Evolutionary conservation across 352 stramenopile genomes (phyloP).

Genomic region (Thalassiosira hispida): DNA sequence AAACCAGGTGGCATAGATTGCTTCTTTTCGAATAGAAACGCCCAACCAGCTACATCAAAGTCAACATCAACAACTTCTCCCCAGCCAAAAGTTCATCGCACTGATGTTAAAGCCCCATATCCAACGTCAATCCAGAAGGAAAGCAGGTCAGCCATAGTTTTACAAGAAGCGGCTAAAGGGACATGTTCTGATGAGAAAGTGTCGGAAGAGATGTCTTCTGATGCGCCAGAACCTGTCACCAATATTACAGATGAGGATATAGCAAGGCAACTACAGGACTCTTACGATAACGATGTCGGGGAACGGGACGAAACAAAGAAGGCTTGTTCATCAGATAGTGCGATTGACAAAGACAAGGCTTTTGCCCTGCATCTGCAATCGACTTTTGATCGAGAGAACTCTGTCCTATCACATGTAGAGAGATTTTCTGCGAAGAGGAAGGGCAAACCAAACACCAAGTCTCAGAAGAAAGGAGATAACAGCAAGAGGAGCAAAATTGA

Average conservation of each 20-base stretch:
- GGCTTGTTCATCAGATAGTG: constrained; percentile 7
- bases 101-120: not conserved
- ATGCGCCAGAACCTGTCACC: not conserved
- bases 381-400: constrained; percentile 53
- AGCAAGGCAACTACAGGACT: constrained; percentile 41
- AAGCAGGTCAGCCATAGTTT: not conserved
- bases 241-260: constrained; percentile 52
- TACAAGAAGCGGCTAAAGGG: not conserved
- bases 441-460: constrained; percentile 3
- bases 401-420: constrained; percentile 48
- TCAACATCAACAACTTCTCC: not conserved
- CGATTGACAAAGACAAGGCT: constrained; percentile 40
- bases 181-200: not conserved
- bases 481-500: constrained; percentile 22
- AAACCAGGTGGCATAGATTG: constrained; percentile 14
- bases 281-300: constrained; percentile 35
- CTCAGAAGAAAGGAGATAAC: not conserved
- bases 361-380: constrained; percentile 51
- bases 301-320: not conserved
- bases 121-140: not conserved
- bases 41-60: not conserved
- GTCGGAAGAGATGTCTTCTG: not conserved
- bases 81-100: not conserved
- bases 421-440: constrained; percentile 48
- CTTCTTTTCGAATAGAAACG: constrained; percentile 30